Evolutionary conservation across 177 flowering plant species (phyloP).

Genomic region (Telopea speciosissima): DNA sequence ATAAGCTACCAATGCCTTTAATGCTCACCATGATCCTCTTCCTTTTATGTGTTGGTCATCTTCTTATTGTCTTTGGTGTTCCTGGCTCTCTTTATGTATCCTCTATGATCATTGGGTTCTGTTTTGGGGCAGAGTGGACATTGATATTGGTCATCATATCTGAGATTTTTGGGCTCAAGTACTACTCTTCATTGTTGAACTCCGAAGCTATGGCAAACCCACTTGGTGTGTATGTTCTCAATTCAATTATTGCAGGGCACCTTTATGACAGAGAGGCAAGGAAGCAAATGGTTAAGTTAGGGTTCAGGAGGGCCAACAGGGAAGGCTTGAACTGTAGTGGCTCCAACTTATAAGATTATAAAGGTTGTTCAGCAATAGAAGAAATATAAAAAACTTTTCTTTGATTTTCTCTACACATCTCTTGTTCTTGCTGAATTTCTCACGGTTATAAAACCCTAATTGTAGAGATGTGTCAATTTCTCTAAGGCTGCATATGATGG

Average conservation of each 20-base stretch:
- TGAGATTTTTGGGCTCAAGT: background rate
- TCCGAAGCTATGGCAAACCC: slow-evolving; percentile 30
- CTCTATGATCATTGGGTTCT: background rate
- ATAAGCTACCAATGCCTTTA: slow-evolving; percentile 42
- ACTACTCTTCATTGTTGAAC: background rate
- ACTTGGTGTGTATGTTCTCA: slow-evolving; percentile 46
- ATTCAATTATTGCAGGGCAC: slow-evolving; percentile 41
- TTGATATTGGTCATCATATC: background rate
- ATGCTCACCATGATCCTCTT: slow-evolving; percentile 46
- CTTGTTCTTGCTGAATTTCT: background rate
- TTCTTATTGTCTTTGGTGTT: slow-evolving; percentile 34
- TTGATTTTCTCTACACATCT: too few relatives aligned
- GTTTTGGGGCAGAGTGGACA: background rate
- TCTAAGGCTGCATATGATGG: slow-evolving; percentile 17
- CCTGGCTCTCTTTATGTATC: slow-evolving; percentile 32
- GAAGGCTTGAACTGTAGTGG: slow-evolving; percentile 51
- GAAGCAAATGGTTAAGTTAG: slow-evolving; percentile 40
- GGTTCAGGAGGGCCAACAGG: slow-evolving; percentile 24
- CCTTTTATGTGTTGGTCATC: slow-evolving; percentile 37
- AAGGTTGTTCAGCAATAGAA: background rate
- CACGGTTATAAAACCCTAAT: too few relatives aligned
- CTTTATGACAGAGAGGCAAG: slow-evolving; percentile 44
- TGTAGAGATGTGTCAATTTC: slow-evolving; percentile 12
- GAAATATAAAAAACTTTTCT: too few relatives aligned
- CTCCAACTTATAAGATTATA: background rate